Conservation (phyloP, 2,329 filamentous ascomycete species). For the Ophiobolus disseminans region DNA sequence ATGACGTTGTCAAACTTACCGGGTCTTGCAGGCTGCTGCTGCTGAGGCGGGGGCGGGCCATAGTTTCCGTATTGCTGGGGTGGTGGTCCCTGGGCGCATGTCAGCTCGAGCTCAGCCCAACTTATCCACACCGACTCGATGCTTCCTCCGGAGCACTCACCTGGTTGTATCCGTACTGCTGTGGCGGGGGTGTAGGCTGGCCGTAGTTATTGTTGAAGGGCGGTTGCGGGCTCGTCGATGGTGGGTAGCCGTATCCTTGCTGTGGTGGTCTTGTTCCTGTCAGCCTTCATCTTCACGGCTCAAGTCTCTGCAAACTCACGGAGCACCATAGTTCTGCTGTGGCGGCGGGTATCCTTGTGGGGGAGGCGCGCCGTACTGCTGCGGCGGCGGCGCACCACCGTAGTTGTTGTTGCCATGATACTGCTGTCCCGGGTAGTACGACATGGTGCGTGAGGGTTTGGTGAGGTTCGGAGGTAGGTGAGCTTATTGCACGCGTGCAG, state of each 20-base stretch:
- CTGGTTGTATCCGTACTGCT: constrained; percentile 54
- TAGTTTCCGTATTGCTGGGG: constrained; percentile 42
- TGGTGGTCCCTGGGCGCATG: constrained; percentile 35
- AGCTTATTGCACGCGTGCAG: not conserved
- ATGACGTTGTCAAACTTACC: constrained; percentile 16
- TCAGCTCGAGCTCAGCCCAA: constrained; percentile 21
- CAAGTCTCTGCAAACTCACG: constrained; percentile 28
- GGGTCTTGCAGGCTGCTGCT: constrained; percentile 28
- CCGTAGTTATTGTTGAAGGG: constrained; percentile 50
- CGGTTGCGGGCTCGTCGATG: constrained; percentile 42
- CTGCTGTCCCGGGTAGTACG: constrained; percentile 52
- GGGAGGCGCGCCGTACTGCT: constrained; percentile 39
- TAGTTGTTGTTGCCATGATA: constrained; percentile 52
- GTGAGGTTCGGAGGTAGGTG: not conserved
- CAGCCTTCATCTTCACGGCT: constrained; percentile 15
- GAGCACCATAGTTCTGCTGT: constrained; percentile 38
- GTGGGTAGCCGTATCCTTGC: constrained; percentile 48
- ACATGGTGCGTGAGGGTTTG: constrained; percentile 40
- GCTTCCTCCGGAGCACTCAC: constrained; percentile 21
- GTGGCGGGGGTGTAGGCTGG: constrained; percentile 50
- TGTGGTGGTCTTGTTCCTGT: constrained; percentile 34
- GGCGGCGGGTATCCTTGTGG: constrained; percentile 38
- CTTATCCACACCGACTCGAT: not conserved
- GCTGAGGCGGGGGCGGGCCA: constrained; percentile 3
- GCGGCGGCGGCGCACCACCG: constrained; percentile 51